phyloP scores from a whole-genome alignment of 1,139 yeast genomes.

The Meyerozyma smithsonii region DNA sequence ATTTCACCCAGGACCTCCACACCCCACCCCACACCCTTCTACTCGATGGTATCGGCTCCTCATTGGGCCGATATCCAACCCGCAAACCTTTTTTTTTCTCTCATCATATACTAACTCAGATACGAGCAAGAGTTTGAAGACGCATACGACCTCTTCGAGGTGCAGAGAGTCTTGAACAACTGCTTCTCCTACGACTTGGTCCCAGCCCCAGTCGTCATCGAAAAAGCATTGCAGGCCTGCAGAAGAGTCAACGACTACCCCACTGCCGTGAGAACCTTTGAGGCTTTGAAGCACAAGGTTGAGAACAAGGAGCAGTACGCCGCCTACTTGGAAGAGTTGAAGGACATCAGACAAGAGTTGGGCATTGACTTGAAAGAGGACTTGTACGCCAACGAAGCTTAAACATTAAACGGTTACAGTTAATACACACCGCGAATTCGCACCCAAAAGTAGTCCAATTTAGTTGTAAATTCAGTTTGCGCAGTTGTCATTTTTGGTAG shows the following conservation, averaged over 20 bases:
- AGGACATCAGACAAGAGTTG: slow-evolving; percentile 85
- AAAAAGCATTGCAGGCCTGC: slow-evolving; percentile 94
- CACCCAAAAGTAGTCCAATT: slow-evolving; percentile 1
- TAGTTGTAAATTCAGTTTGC: background rate
- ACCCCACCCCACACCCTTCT: no score
- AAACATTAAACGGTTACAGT: background rate
- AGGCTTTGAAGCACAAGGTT: slow-evolving; percentile 90
- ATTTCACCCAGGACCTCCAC: no score
- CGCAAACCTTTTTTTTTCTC: background rate
- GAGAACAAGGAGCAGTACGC: slow-evolving; percentile 90
- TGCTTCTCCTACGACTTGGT: slow-evolving; percentile 97
- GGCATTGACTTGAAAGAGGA: slow-evolving; percentile 95
- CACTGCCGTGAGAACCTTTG: slow-evolving; percentile 97
- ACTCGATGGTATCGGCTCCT: no score
- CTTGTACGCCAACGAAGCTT: slow-evolving; percentile 42
- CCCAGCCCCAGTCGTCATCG: slow-evolving; percentile 95
- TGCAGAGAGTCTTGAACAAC: slow-evolving; percentile 83
- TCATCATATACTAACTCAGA: slow-evolving; percentile 36
- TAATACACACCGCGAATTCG: slow-evolving; percentile 1
- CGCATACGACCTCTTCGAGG: slow-evolving; percentile 97
- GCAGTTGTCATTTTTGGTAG: no score
- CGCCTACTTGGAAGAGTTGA: slow-evolving; percentile 93
- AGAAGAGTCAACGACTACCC: slow-evolving; percentile 99
- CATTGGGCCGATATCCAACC: no score
- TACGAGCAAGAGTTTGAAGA: slow-evolving; percentile 96